These are phyloP conservation scores for Alternaria arborescens DNA, from an alignment of 2,329 filamentous ascomycete species.

Conservation along the genomic window DNA sequence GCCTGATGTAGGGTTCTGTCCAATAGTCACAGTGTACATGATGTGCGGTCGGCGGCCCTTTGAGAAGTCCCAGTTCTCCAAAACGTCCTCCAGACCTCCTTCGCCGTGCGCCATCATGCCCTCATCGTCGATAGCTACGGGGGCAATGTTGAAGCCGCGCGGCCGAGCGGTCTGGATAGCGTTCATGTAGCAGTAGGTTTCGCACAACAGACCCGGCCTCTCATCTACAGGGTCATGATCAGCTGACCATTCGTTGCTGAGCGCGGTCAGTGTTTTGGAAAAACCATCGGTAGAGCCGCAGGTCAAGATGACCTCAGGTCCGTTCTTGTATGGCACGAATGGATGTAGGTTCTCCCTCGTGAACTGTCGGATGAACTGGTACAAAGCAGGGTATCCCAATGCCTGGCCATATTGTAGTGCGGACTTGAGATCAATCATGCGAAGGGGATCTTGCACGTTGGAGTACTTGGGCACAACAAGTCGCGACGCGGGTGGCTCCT, in stretches of 20 bases:
- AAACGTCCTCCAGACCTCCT: constrained; percentile 77
- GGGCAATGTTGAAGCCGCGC: constrained; percentile 74
- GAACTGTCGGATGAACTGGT: constrained; percentile 81
- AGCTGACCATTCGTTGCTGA: constrained; percentile 78
- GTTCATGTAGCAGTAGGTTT: constrained; percentile 83
- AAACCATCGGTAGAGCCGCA: constrained; percentile 88
- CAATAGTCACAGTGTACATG: constrained; percentile 91
- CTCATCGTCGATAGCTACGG: constrained; percentile 78
- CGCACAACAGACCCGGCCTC: constrained; percentile 79
- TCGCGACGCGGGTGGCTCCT: constrained; percentile 54
- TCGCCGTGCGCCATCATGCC: constrained; percentile 80
- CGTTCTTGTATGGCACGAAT: constrained; percentile 77
- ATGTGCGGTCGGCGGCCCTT: constrained; percentile 81
- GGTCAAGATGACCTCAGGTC: constrained; percentile 80
- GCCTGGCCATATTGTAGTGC: constrained; percentile 89
- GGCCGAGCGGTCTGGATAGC: constrained; percentile 73
- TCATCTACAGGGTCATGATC: constrained; percentile 72
- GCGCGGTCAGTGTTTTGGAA: constrained; percentile 76
- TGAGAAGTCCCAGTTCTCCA: constrained; percentile 81
- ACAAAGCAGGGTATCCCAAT: constrained; percentile 80
- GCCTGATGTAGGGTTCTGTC: constrained; percentile 86
- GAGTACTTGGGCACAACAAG: constrained; percentile 77
- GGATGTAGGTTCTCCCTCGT: constrained; percentile 79
- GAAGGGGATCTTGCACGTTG: constrained; percentile 64
- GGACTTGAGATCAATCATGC: constrained; percentile 80